Conservation (phyloP, 2,329 filamentous ascomycete genomes). For the Neofusicoccum laricinum region DNA sequence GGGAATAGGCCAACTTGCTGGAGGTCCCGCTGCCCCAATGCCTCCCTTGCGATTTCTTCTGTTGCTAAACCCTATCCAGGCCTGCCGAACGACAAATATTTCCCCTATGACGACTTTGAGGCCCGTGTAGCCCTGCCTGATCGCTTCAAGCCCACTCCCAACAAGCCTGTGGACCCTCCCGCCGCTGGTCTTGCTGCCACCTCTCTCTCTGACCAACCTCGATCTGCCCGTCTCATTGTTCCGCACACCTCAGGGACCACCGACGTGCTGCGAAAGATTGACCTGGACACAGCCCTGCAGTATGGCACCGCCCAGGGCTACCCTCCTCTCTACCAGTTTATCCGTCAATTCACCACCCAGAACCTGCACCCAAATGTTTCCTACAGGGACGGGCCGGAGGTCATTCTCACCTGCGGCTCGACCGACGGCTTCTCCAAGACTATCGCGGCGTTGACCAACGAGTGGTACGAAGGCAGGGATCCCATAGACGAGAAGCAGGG, state of each 20-base stretch:
- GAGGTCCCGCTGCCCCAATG: conserved; percentile 41
- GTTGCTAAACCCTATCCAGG: conserved; percentile 49
- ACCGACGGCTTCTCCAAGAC: conserved; percentile 84
- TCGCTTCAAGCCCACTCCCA: conserved; percentile 70
- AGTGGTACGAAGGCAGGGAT: conserved; percentile 69
- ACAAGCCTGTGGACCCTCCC: conserved; percentile 52
- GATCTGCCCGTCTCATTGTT: conserved; percentile 59
- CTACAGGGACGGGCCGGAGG: conserved; percentile 72
- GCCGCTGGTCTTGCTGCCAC: conserved; percentile 31
- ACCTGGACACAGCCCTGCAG: conserved; percentile 77
- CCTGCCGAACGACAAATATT: conserved; percentile 76
- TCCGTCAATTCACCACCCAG: conserved; percentile 74
- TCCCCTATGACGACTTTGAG: conserved; percentile 88
- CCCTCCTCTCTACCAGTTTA: conserved; percentile 71
- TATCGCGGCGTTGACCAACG: conserved; percentile 70
- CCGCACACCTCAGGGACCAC: conserved; percentile 63
- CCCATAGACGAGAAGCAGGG: conserved; percentile 69
- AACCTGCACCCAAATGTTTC: conserved; percentile 78
- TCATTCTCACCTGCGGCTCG: conserved; percentile 75
- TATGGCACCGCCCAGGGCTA: conserved; percentile 84
- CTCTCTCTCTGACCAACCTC: conserved; percentile 24
- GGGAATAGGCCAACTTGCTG: conserved; percentile 60
- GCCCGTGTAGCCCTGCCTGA: conserved; percentile 72
- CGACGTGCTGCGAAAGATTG: conserved; percentile 68
- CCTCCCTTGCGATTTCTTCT: not conserved